Evolutionary conservation across 208 protist genomes (phyloP).

Genomic region (Acanthamoeba royreba): DNA sequence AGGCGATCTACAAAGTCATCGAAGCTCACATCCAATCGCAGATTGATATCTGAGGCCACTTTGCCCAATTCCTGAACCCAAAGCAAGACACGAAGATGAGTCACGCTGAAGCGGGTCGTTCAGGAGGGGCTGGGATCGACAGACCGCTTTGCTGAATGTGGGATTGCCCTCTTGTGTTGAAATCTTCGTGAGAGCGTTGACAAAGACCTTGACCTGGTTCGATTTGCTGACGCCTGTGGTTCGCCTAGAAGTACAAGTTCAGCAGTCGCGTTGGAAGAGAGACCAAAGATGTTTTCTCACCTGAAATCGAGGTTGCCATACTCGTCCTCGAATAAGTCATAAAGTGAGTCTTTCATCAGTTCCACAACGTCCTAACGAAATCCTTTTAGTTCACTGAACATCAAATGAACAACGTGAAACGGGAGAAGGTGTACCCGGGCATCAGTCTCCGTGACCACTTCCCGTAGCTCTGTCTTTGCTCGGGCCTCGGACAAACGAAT

Average conservation of each 20-base stretch:
- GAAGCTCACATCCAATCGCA: slow-evolving; percentile 15
- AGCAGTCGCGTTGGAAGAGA: neutral
- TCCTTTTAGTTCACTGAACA: neutral
- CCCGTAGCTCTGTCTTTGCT: slow-evolving; percentile 84
- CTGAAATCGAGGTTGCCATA: slow-evolving; percentile 71
- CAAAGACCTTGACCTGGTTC: slow-evolving; percentile 51
- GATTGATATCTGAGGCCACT: neutral
- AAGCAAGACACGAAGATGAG: neutral
- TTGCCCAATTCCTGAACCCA: neutral
- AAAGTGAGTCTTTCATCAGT: slow-evolving; percentile 83
- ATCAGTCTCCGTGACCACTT: slow-evolving; percentile 88
- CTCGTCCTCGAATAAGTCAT: slow-evolving; percentile 73
- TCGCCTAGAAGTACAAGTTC: neutral
- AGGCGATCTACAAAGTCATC: slow-evolving; percentile 33
- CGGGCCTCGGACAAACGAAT: slow-evolving; percentile 88
- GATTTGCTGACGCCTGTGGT: slow-evolving; percentile 59
- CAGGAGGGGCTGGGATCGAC: neutral
- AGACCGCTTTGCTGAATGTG: neutral
- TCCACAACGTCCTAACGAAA: slow-evolving; percentile 86
- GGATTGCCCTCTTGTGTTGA: neutral
- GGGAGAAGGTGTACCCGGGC: slow-evolving; percentile 72
- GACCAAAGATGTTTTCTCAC: too few relatives aligned
- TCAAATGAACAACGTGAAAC: neutral
- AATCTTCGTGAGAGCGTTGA: neutral
- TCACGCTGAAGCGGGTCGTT: neutral